Evolutionary conservation across 148 eudicot genomes (phyloP), one percentile per base, ranked within the genome.

Genomic region (Spergularia marina): DNA sequence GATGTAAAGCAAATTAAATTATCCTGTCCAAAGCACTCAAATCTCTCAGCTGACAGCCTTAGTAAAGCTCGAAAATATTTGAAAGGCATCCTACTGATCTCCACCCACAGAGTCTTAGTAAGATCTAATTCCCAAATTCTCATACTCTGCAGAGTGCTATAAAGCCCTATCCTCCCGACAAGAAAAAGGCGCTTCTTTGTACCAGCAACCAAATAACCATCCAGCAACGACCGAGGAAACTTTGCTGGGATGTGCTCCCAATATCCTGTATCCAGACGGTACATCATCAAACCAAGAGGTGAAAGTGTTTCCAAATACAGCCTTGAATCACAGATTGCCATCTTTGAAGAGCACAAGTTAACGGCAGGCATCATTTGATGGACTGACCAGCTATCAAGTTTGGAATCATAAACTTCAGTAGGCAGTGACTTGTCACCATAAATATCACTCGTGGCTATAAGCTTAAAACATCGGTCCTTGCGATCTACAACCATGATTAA

Each of bases 171-270:
- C 80, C 98, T 91, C 71, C 98, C 98, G 63, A 94, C 98, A 23
- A 94, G 82, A 82, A 91, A 94, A 16, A 91, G 82, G 16, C 97
- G 93, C 78, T 90, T 89, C 51, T 90, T 85, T 18, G 91, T 82
- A 71, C 97, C 98, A 79, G 98, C 91, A 82, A 94, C 87, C 71
- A 94, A 78, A 80, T 94, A 94, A 53, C 98, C 98, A 75, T 94
- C 98, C 83, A 94, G 78, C 81, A 94, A 83, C 53, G 96, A 94
- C 59, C 96, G 83, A 3, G 98, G 98, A 72, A 91, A 94, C 81
- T 85, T 94, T 52, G 98, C 98, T 20, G 98, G 94, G 67, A 94
- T 90, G 74, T 94, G 96, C 81, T 94, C 99, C 99, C 99, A 95
- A 51, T 85, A 89, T 23, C 99, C 99, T 16, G 88, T 76, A 60